Percentiles rank a stretch among this genome's conserved stretches.
Evolutionary conservation across 2,329 filamentous ascomycete species (phyloP).

Genomic region (Cercospora sp.): DNA sequence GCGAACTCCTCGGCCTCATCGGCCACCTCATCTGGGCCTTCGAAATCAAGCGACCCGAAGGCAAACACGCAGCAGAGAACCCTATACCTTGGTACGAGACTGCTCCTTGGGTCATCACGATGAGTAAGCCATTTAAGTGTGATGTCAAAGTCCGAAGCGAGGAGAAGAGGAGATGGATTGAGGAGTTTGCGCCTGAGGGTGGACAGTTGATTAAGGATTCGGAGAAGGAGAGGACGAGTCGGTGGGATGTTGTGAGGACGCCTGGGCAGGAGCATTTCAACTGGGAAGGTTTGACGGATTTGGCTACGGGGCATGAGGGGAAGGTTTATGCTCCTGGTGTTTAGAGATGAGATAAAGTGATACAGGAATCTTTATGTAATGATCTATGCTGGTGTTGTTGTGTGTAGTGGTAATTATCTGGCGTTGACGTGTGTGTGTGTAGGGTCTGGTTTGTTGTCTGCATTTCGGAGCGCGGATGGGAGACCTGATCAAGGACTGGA

Average conservation of each 20-base stretch:
- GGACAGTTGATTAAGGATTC: conserved; percentile 31
- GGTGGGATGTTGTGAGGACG: conserved; percentile 29
- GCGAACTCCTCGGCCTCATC: conserved; percentile 37
- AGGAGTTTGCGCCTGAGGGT: conserved; percentile 31
- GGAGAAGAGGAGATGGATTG: conserved; percentile 36
- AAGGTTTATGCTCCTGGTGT: conserved; percentile 21
- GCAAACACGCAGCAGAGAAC: conserved; percentile 27
- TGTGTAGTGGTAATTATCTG: not conserved
- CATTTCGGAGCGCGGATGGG: not conserved
- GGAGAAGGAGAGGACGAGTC: conserved; percentile 25
- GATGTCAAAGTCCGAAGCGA: conserved; percentile 36
- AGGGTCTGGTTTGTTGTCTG: not conserved
- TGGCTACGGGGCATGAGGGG: conserved; percentile 20
- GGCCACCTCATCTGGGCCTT: conserved; percentile 38
- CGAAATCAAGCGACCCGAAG: conserved; percentile 35
- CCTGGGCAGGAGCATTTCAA: conserved; percentile 27
- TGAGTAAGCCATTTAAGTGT: conserved; percentile 38
- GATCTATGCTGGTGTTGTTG: not conserved
- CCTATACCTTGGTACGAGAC: conserved; percentile 40
- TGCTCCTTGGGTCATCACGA: conserved; percentile 40
- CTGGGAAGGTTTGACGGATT: conserved; percentile 32
- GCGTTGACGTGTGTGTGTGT: too few relatives aligned
- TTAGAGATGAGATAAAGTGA: not conserved
- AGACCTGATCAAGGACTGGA: not conserved
- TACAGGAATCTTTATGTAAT: not conserved